phyloP scores from a whole-genome alignment of 2,329 filamentous ascomycete species.

The Calonectria henricotiae region DNA sequence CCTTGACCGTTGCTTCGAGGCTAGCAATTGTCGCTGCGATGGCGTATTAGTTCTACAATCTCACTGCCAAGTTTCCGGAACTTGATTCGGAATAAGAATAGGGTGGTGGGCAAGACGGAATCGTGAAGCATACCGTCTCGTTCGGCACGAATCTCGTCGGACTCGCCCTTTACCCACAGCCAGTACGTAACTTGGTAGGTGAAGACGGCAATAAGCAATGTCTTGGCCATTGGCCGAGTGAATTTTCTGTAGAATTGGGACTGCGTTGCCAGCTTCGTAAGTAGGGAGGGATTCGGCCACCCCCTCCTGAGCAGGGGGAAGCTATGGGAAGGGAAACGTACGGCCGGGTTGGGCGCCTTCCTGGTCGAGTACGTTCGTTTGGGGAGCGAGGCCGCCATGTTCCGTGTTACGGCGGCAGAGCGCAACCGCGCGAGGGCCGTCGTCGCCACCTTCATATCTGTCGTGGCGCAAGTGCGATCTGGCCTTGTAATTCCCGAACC shows the following conservation, averaged over 20 bases:
- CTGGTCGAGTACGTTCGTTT: conserved; percentile 52
- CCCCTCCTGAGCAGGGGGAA: background rate
- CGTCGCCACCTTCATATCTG: conserved; percentile 38
- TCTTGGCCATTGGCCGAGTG: conserved; percentile 81
- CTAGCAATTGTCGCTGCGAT: conserved; percentile 55
- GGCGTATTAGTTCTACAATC: background rate
- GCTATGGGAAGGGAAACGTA: conserved; percentile 30
- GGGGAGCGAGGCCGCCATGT: background rate
- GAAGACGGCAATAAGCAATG: conserved; percentile 81
- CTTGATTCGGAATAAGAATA: background rate
- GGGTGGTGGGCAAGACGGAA: conserved; percentile 38
- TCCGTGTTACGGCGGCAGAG: conserved; percentile 30
- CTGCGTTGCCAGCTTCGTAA: conserved; percentile 56
- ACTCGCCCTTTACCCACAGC: conserved; percentile 82
- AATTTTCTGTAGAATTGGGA: conserved; percentile 83
- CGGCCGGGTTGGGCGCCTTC: conserved; percentile 51
- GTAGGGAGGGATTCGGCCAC: conserved; percentile 6
- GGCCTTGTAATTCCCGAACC: background rate
- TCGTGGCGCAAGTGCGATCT: conserved; percentile 16
- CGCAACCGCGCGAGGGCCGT: conserved; percentile 39
- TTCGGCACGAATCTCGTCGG: conserved; percentile 76
- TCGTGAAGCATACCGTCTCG: conserved; percentile 66
- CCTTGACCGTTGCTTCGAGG: conserved; percentile 60
- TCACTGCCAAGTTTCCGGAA: background rate
- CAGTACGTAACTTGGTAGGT: conserved; percentile 86